Conservation (phyloP, 495 filamentous ascomycete genomes). For the Podospora anserina region DNA sequence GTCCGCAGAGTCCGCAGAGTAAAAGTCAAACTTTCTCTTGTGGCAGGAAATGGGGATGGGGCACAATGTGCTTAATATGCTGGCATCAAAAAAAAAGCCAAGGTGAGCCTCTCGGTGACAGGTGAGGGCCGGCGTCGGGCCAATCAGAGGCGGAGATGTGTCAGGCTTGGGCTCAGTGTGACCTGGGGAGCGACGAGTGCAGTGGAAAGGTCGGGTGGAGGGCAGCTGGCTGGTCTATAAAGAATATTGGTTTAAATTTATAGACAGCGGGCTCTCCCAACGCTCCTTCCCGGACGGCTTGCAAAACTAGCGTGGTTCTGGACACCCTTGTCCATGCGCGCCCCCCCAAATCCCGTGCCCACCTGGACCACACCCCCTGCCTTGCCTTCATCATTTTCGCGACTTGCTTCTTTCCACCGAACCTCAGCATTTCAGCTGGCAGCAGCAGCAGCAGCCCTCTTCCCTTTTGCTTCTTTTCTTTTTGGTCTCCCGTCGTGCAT, state of each 20-base stretch:
- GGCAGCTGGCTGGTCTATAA: slow-evolving; percentile 38
- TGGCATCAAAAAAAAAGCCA: background rate
- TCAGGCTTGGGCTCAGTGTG: slow-evolving; percentile 8
- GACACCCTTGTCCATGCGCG: slow-evolving; percentile 28
- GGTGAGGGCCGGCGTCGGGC: slow-evolving; percentile 13
- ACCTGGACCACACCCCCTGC: slow-evolving; percentile 8
- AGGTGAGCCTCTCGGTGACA: slow-evolving; percentile 1
- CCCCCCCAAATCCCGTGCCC: slow-evolving; percentile 23
- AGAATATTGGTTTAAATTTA: slow-evolving; percentile 43
- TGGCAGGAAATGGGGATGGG: background rate
- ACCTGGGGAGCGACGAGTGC: slow-evolving; percentile 24
- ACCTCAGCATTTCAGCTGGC: background rate
- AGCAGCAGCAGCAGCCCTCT: background rate
- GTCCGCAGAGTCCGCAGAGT: background rate
- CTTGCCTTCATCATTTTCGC: slow-evolving; percentile 18
- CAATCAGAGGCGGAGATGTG: background rate
- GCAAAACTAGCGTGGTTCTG: slow-evolving; percentile 36
- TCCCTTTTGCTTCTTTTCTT: background rate
- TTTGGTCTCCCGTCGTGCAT: background rate
- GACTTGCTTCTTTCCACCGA: slow-evolving; percentile 5
- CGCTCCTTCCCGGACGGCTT: slow-evolving; percentile 26
- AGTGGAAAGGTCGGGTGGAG: slow-evolving; percentile 38
- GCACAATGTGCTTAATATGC: background rate
- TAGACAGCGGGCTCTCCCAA: slow-evolving; percentile 37
- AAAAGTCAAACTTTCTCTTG: background rate